phyloP scores from a whole-genome alignment of 495 filamentous ascomycete species.

The Umbilicaria muhlenbergii region DNA sequence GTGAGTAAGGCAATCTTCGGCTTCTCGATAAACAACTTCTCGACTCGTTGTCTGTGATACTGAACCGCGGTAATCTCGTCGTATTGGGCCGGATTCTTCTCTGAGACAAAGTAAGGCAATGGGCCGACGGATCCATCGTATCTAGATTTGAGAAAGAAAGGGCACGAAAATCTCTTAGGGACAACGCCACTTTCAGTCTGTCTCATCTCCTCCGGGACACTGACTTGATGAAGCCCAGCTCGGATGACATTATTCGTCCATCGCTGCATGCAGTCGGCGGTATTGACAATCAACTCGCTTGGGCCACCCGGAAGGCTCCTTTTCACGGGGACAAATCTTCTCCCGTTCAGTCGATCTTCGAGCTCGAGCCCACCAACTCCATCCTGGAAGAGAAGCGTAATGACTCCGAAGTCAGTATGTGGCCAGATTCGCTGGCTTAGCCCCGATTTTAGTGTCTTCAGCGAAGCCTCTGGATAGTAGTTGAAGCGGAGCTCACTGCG shows the following conservation, averaged over 20 bases:
- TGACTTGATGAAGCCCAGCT: slow-evolving; percentile 7
- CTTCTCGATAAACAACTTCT: too few relatives aligned
- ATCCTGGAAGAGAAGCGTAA: slow-evolving; percentile 37
- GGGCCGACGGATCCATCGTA: not conserved
- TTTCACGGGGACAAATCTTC: slow-evolving; percentile 26
- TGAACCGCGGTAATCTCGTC: slow-evolving; percentile 1
- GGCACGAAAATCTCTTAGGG: not conserved
- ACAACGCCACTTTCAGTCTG: not conserved
- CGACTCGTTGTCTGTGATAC: slow-evolving; percentile 2
- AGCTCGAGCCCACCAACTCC: slow-evolving; percentile 28
- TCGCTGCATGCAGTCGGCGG: slow-evolving; percentile 16
- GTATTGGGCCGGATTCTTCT: not conserved
- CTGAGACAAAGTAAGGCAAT: not conserved
- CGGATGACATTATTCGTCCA: slow-evolving; percentile 8
- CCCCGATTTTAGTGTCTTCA: slow-evolving; percentile 12
- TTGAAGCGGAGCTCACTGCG: too few relatives aligned
- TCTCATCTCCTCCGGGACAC: not conserved
- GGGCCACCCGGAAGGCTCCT: slow-evolving; percentile 13
- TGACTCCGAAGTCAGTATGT: slow-evolving; percentile 30
- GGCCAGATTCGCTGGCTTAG: slow-evolving; percentile 19
- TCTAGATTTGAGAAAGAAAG: slow-evolving; percentile 3
- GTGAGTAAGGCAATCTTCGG: too few relatives aligned
- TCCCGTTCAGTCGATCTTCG: slow-evolving; percentile 19
- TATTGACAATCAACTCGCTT: slow-evolving; percentile 28
- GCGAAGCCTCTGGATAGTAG: slow-evolving; percentile 27